Evolutionary conservation across 2,329 filamentous ascomycete genomes (phyloP).

Genomic region (Apiospora malaysiana): DNA sequence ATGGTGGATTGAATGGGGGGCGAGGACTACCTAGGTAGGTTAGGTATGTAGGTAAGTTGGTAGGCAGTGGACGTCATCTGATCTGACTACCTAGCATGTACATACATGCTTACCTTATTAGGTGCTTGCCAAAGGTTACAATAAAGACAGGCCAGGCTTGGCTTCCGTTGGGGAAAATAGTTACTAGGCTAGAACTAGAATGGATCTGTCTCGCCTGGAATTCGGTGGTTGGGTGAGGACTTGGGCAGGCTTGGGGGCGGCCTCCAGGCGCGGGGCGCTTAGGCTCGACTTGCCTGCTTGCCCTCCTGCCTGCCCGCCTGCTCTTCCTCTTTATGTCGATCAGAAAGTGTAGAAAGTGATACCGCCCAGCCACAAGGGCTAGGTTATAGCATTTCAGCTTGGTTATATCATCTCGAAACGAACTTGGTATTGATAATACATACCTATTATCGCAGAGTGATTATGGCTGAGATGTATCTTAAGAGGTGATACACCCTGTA

Average conservation of each 20-base stretch:
- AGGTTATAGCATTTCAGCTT: background rate
- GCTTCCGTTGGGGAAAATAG: slow-evolving; percentile 9
- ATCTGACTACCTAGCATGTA: too few relatives aligned
- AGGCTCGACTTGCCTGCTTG: background rate
- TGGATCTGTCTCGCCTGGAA: background rate
- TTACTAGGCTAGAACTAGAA: background rate
- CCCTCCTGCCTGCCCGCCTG: background rate
- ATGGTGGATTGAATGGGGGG: too few relatives aligned
- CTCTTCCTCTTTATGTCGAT: background rate
- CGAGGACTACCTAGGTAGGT: too few relatives aligned
- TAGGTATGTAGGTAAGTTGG: too few relatives aligned
- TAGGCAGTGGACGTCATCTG: slow-evolving; percentile 12
- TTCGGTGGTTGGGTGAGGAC: slow-evolving; percentile 4
- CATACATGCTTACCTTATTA: too few relatives aligned
- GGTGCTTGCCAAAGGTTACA: too few relatives aligned
- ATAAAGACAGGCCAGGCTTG: slow-evolving; percentile 4
- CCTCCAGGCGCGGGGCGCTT: background rate
- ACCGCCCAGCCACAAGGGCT: background rate
- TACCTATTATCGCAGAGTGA: background rate
- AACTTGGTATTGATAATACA: background rate
- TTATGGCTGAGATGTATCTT: background rate
- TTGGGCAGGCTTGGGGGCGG: background rate
- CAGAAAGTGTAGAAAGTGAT: background rate
- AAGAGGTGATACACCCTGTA: background rate
- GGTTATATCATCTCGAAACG: background rate